These are phyloP conservation scores for Podila epigama DNA, from an alignment of 192 early-diverging fungal genomes.

Conservation along the genomic window DNA sequence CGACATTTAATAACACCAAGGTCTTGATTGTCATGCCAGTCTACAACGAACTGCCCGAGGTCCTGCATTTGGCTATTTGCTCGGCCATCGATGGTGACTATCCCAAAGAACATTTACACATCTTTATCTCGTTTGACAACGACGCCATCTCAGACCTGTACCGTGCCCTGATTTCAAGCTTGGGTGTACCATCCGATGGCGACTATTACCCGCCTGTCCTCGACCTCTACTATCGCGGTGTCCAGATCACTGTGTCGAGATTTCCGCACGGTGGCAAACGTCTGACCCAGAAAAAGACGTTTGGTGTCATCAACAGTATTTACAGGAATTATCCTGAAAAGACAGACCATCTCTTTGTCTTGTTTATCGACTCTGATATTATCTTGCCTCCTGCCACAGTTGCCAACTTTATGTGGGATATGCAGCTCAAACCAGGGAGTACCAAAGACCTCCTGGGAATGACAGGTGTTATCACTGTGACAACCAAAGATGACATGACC, in stretches of 20 bases:
- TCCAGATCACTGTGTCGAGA: conserved; percentile 40
- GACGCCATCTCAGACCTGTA: conserved; percentile 25
- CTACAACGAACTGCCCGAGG: conserved; percentile 24
- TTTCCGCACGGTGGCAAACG: conserved; percentile 64
- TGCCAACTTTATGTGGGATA: conserved; percentile 38
- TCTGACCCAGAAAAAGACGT: conserved; percentile 57
- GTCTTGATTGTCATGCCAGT: conserved; percentile 27
- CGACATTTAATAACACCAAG: conserved; percentile 1
- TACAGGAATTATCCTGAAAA: conserved; percentile 20
- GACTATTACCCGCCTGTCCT: conserved; percentile 13
- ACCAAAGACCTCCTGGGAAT: conserved; percentile 12
- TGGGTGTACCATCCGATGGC: conserved; percentile 10
- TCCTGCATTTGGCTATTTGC: conserved; percentile 16
- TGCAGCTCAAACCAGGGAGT: conserved; percentile 16
- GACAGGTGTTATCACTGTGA: conserved; percentile 23
- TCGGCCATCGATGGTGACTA: conserved; percentile 27
- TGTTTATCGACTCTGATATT: conserved; percentile 62
- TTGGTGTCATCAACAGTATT: conserved; percentile 25
- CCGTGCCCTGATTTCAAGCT: conserved; percentile 13
- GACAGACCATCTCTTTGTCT: conserved; percentile 39
- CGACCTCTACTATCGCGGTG: conserved; percentile 35
- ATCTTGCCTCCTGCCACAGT: conserved; percentile 38
- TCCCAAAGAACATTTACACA: conserved; percentile 20
- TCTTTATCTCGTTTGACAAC: conserved; percentile 33
- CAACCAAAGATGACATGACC: conserved; percentile 23